phyloP scores from a whole-genome alignment of 352 stramenopile species.

The Phytophthora aleatoria region DNA sequence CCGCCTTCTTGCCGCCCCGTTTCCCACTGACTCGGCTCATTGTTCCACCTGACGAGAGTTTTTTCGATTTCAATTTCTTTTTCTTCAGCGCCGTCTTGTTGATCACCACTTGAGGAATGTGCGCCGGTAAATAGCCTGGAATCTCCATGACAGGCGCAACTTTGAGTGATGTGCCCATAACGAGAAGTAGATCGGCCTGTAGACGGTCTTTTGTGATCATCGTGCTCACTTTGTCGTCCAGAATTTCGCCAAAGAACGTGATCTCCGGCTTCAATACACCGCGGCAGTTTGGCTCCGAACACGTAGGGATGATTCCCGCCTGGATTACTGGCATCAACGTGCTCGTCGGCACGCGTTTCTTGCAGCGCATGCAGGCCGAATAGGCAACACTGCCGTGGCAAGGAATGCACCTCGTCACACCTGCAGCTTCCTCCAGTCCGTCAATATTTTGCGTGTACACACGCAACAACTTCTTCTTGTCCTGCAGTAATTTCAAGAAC shows the following conservation, averaged over 20 bases:
- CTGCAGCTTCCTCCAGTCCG: constrained; percentile 92
- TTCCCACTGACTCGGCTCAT: constrained; percentile 24
- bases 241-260: constrained; percentile 97
- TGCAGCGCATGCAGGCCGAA: constrained; percentile 92
- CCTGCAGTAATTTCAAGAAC: constrained; percentile 93
- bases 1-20: constrained; percentile 20
- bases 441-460: constrained; percentile 99
- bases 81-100: constrained; percentile 90
- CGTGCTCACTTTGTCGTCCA: constrained; percentile 89
- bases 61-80: constrained; percentile 64
- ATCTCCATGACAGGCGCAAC: constrained; percentile 95
- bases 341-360: constrained; percentile 52
- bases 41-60: constrained; percentile 19
- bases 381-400: constrained; percentile 94
- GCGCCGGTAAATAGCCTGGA: constrained; percentile 75
- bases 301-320: constrained; percentile 76
- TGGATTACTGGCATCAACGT: constrained; percentile 77
- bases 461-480: constrained; percentile 91
- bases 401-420: constrained; percentile 92
- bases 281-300: constrained; percentile 68
- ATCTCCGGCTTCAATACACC: constrained; percentile 97
- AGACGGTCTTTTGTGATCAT: constrained; percentile 72
- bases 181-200: constrained; percentile 94
- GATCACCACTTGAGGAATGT: constrained; percentile 90
- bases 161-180: constrained; percentile 98